Evolutionary conservation across 768 basidiomycete genomes (phyloP).

Genomic region (Imleria badia): DNA sequence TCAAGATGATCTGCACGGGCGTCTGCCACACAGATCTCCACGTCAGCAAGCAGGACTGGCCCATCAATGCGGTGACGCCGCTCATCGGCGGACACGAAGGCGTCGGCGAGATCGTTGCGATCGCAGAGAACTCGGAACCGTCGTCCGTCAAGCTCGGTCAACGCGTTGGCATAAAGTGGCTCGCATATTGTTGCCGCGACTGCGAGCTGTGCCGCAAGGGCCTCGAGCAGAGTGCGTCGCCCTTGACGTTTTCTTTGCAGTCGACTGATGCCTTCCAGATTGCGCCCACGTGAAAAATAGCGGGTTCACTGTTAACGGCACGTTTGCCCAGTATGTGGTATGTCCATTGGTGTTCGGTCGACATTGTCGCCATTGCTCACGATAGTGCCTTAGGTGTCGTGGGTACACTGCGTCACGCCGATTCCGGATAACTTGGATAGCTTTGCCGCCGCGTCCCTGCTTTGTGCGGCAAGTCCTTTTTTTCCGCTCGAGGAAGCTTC

Average conservation of each 20-base stretch:
- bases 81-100: conserved; percentile 87
- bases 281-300: conserved; percentile 59
- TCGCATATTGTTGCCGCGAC: conserved; percentile 68
- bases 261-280: conserved; percentile 34
- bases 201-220: conserved; percentile 79
- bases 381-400: conserved; percentile 52
- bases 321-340: conserved; percentile 69
- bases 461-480: conserved; percentile 58
- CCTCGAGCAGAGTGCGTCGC: conserved; percentile 67
- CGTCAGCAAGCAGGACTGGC: conserved; percentile 79
- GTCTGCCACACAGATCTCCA: conserved; percentile 90
- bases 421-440: conserved; percentile 72
- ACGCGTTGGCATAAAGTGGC: conserved; percentile 83
- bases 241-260: too few relatives aligned
- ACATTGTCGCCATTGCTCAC: background rate
- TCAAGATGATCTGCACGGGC: conserved; percentile 74
- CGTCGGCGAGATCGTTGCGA: conserved; percentile 78
- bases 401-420: conserved; percentile 69
- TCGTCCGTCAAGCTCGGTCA: conserved; percentile 73
- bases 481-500: too few relatives aligned
- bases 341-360: conserved; percentile 15
- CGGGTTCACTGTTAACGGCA: conserved; percentile 77
- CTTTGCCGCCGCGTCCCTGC: conserved; percentile 68
- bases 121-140: conserved; percentile 58
- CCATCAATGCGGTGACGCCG: conserved; percentile 58